These are phyloP conservation scores for Boeremia exigua DNA, from an alignment of 2,329 filamentous ascomycete species.

Conservation along the genomic window DNA sequence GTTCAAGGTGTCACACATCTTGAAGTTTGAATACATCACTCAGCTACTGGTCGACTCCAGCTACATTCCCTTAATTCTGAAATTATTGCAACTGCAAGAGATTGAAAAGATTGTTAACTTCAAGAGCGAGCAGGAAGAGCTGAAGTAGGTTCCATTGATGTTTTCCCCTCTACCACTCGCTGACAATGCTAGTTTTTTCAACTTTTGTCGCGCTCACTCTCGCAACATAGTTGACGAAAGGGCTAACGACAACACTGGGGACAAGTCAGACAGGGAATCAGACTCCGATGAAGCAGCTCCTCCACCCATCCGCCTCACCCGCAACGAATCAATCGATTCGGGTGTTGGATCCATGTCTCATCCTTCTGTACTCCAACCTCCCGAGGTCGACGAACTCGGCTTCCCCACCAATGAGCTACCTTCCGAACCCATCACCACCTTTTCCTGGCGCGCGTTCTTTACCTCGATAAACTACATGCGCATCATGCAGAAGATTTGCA, in stretches of 20 bases:
- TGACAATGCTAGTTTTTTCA: conserved; percentile 74
- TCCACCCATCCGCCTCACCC: conserved; percentile 74
- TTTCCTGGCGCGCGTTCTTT: conserved; percentile 94
- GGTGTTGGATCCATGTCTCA: conserved; percentile 34
- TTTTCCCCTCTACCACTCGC: conserved; percentile 15
- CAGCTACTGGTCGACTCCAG: conserved; percentile 94
- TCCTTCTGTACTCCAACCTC: conserved; percentile 43
- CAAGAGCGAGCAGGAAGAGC: conserved; percentile 79
- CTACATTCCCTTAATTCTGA: conserved; percentile 89
- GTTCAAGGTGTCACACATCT: conserved; percentile 91
- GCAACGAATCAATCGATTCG: conserved; percentile 38
- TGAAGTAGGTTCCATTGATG: conserved; percentile 64
- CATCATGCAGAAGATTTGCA: conserved; percentile 96
- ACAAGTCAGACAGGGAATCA: conserved; percentile 34
- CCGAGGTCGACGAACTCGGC: conserved; percentile 83
- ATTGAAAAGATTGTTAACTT: conserved; percentile 88
- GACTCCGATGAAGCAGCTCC: conserved; percentile 74
- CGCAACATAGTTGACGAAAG: conserved; percentile 58
- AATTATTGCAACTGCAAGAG: conserved; percentile 93
- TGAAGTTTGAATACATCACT: conserved; percentile 95
- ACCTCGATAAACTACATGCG: conserved; percentile 93
- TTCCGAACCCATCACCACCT: conserved; percentile 80
- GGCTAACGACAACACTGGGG: conserved; percentile 21
- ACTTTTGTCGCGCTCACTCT: conserved; percentile 79
- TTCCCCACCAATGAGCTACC: conserved; percentile 76